A percentile compares a stretch with the other conserved stretches of the same genome.
Conservation (phyloP, 768 basidiomycete species). For the Calocybe indica region DNA sequence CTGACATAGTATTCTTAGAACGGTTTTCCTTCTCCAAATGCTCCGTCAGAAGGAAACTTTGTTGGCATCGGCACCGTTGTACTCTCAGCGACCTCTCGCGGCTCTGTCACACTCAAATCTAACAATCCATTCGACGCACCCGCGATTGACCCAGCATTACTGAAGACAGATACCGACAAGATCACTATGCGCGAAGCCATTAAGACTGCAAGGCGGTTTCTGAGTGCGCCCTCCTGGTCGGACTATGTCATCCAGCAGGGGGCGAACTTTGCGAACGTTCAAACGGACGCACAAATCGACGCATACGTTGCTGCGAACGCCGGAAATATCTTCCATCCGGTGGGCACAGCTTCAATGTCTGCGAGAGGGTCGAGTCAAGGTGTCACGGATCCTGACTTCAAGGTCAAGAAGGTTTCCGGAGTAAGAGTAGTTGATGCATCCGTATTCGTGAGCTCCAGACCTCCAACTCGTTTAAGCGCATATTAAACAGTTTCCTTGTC, state of each 20-base stretch:
- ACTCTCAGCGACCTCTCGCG: slow-evolving; percentile 3
- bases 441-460: slow-evolving; percentile 17
- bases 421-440: slow-evolving; percentile 29
- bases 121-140: slow-evolving; percentile 37
- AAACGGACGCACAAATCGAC: slow-evolving; percentile 14
- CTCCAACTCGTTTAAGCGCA: too few species aligned
- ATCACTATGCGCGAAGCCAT: slow-evolving; percentile 11
- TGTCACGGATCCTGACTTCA: slow-evolving; percentile 25
- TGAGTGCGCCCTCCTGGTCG: slow-evolving; percentile 3
- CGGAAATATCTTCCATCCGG: slow-evolving; percentile 13
- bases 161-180: slow-evolving; percentile 8
- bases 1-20: background rate
- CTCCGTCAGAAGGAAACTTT: slow-evolving; percentile 10
- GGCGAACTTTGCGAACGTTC: slow-evolving; percentile 1
- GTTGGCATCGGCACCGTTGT: background rate
- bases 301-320: slow-evolving; percentile 13
- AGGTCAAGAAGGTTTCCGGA: slow-evolving; percentile 20
- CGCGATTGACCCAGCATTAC: slow-evolving; percentile 40
- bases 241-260: slow-evolving; percentile 3
- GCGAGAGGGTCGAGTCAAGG: slow-evolving; percentile 15
- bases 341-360: slow-evolving; percentile 21
- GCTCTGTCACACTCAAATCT: slow-evolving; percentile 22
- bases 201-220: slow-evolving; percentile 6
- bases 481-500: background rate
- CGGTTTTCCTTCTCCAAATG: slow-evolving; percentile 12